Evolutionary conservation across 768 basidiomycete genomes (phyloP), one percentile per base, ranked within the genome.

Genomic region (Russula brevipes): DNA sequence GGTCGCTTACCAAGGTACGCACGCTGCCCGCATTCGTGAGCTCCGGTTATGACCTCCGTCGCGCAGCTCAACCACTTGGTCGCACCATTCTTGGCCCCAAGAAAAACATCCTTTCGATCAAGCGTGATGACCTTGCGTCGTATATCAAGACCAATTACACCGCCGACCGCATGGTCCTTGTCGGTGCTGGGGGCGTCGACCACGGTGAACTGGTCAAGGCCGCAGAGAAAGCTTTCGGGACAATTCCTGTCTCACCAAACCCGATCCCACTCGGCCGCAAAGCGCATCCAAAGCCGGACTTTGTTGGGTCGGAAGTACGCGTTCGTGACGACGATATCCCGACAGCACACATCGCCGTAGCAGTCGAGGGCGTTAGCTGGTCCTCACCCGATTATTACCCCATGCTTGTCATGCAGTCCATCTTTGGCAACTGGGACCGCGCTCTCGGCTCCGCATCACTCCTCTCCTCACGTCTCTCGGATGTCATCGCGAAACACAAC

Each of bases 351-450:
- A 82, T 99, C 72, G 96, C 96, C 66, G 89, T 99, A 70, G 93
- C 97, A 36, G 94, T 98, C 51, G 95, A 98, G 75, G 97, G 97
- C 74, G 95, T 96, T 60, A 87, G 93, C 76, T 98, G 96, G 95
- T 91, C 88, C 70, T 94, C 90, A 10, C 94, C 96, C 35, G 97
- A 99, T 77, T 98, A 98, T 82, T 98, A 92, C 86, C 93, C 95
- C 65, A 96, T 99, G 95, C 86, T 98, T 79, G 94, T 93, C 73
- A 91, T 97, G 88, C 92, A 96, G 76, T 87, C 85, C 71, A 92
- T 98, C 77, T 89, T 98, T 77, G 97, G 97, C 66, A 99, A 98
- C 85, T 99, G 97, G 97, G 96, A 99, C 74, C 86, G 97, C 69
- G 91, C 89, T 52, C 86, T 98, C 70, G 97, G 96, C 69, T 85